Evolutionary conservation across 257 asterid species (phyloP), one percentile per base, ranked within the genome.

Genomic region (Mitragyna speciosa): DNA sequence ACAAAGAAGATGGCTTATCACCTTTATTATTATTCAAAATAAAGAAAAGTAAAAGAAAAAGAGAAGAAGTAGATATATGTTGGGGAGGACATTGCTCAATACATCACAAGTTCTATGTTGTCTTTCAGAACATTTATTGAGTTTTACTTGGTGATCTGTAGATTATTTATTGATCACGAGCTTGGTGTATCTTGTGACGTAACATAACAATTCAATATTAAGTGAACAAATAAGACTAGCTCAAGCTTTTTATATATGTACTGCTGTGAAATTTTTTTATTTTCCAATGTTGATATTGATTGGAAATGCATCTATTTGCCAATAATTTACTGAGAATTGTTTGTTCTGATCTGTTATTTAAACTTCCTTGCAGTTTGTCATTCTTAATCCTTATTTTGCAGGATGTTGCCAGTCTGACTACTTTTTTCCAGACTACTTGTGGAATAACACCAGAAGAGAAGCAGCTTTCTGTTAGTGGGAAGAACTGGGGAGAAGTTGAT

Each of bases 401-500:
- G 99, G 97, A 94, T 89, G 93, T 90, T 80, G 75, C 89, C 70
- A 91, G 90, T 75, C 89, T 96, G 70, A 90, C 85, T 71, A 81
- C 90, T 64, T 92, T 84, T 87, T 92, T 96, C 91, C 97, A 91
- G 86, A 88, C 87, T 75, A 87, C 85, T 82, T 90, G 87, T 74
- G 97, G 90, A 70, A 81, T 84, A 78, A 76, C 89, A n/a, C 94
- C 98, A 28, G 97, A 88, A 89, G 98, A 96, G 84, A 96, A 96
- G 80, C 99, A 96, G 83, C 97, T 94, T 56, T 91, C 98, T 41
- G 87, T 96, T 80, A 94, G 99, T 86, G 98, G 99, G 73, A 96
- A 91, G 87, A 96, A 96, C 81, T 94, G 97, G 96, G 99, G 97
- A 76, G 99, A 96, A 82, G 97, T 96, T 85, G 97, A 96, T 87